Conservation (phyloP, 2,329 filamentous ascomycete species). For the Lomentospora prolificans region DNA sequence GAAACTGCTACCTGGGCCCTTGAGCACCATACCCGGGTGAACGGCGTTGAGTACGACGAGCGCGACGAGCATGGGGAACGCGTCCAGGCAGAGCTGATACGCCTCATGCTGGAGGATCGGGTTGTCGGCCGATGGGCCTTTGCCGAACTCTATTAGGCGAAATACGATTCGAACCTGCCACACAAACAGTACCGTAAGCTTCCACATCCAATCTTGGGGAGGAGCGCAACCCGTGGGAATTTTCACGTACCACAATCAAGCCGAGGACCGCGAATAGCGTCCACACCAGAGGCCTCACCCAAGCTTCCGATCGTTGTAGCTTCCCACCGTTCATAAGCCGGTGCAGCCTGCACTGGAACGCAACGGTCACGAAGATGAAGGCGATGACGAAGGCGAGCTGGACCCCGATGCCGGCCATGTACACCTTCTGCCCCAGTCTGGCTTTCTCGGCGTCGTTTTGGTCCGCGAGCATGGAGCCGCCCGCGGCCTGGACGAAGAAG, state of each 20-base stretch:
- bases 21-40: slow-evolving; percentile 21
- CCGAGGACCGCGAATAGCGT: slow-evolving; percentile 21
- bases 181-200: not conserved
- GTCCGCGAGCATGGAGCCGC: slow-evolving; percentile 16
- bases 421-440: slow-evolving; percentile 17
- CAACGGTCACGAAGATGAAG: slow-evolving; percentile 27
- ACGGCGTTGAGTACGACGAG: slow-evolving; percentile 26
- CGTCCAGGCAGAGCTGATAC: slow-evolving; percentile 35
- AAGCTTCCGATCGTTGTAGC: slow-evolving; percentile 4
- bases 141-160: slow-evolving; percentile 38
- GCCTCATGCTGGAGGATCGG: slow-evolving; percentile 22
- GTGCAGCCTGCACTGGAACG: slow-evolving; percentile 8
- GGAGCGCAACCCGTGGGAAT: not conserved
- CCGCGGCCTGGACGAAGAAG: slow-evolving; percentile 21
- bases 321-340: slow-evolving; percentile 2
- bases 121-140: slow-evolving; percentile 20
- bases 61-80: slow-evolving; percentile 29
- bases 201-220: not conserved
- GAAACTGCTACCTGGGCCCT: slow-evolving; percentile 10
- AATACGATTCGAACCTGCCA: slow-evolving; percentile 35
- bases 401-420: slow-evolving; percentile 40
- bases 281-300: slow-evolving; percentile 7
- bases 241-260: slow-evolving; percentile 21
- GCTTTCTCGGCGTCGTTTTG: slow-evolving; percentile 9
- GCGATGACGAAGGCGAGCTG: slow-evolving; percentile 36